These are phyloP conservation scores for Mortierella sp. DNA, from an alignment of 371 early-diverging fungal genomes.

Conservation along the genomic window DNA sequence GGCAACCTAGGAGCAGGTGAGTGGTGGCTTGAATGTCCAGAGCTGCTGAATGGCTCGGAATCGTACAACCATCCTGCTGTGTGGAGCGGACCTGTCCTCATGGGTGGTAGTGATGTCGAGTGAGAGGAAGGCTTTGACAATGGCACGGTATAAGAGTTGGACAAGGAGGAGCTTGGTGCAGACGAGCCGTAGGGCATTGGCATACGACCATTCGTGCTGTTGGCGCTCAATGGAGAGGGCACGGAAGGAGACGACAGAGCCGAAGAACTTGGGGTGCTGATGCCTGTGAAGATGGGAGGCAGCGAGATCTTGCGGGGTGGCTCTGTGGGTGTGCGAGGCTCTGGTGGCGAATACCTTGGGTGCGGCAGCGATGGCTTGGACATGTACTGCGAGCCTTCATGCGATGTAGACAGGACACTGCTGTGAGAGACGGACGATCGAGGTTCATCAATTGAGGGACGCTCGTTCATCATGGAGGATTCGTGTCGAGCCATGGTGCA, in stretches of 20 bases:
- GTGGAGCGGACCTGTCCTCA: constrained; percentile 46
- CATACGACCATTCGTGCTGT: constrained; percentile 19
- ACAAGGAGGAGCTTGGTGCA: constrained; percentile 6
- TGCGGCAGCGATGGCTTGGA: constrained; percentile 7
- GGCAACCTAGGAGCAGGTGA: constrained; percentile 25
- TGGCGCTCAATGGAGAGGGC: constrained; percentile 22
- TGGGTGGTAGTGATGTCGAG: constrained; percentile 28
- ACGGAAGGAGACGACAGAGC: constrained; percentile 31
- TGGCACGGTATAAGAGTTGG: constrained; percentile 28
- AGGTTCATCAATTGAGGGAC: constrained; percentile 17
- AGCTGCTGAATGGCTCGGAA: constrained; percentile 34
- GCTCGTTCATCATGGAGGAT: constrained; percentile 14
- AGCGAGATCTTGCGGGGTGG: constrained; percentile 26
- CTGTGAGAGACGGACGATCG: constrained; percentile 13
- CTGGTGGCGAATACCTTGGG: constrained; percentile 5
- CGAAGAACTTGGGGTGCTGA: constrained; percentile 2
- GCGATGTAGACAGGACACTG: constrained; percentile 4
- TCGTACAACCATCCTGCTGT: constrained; percentile 49
- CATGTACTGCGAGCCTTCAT: constrained; percentile 9
- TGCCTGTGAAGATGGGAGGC: constrained; percentile 32
- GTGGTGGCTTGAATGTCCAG: constrained; percentile 16
- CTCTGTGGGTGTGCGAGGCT: constrained; percentile 1
- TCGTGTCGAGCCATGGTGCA: constrained; percentile 42
- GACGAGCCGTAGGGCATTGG: constrained; percentile 5
- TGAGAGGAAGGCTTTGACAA: constrained; percentile 23